phyloP scores from a whole-genome alignment of 2,329 filamentous ascomycete genomes.

The Penicillium sp. region DNA sequence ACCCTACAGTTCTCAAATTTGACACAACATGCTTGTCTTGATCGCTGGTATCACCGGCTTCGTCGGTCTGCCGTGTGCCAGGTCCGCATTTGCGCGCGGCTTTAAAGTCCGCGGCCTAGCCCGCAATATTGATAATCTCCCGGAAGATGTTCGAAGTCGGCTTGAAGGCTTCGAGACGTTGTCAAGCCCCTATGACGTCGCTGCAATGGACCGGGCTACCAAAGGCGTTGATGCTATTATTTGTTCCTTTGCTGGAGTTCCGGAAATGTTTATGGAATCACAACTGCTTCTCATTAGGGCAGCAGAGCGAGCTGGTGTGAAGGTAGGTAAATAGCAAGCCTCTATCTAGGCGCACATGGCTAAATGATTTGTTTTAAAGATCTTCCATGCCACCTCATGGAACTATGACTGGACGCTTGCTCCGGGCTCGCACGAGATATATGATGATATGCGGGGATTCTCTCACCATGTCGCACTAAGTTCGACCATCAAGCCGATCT shows the following conservation, averaged over 20 bases:
- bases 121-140: not conserved
- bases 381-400: conserved; percentile 3
- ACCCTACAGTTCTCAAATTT: not conserved
- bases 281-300: conserved; percentile 5
- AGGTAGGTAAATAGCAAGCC: not conserved
- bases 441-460: not conserved
- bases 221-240: conserved; percentile 5
- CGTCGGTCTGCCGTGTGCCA: not conserved
- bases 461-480: not conserved
- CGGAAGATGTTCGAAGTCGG: not conserved
- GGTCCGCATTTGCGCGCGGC: not conserved
- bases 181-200: not conserved
- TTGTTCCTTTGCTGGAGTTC: not conserved
- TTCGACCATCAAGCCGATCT: conserved; percentile 2
- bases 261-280: not conserved
- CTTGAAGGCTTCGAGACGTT: not conserved
- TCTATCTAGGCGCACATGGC: not conserved
- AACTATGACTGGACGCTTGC: conserved; percentile 6
- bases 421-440: not conserved
- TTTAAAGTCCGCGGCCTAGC: not conserved
- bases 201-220: not conserved
- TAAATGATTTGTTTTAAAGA: not conserved
- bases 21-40: conserved; percentile 3
- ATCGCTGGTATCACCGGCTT: conserved; percentile 6
- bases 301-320: conserved; percentile 4